Evolutionary conservation across 805 yeast genomes (phyloP), one percentile per base, ranked within the genome.

Genomic region (Nakazawaea wickerhamii): DNA sequence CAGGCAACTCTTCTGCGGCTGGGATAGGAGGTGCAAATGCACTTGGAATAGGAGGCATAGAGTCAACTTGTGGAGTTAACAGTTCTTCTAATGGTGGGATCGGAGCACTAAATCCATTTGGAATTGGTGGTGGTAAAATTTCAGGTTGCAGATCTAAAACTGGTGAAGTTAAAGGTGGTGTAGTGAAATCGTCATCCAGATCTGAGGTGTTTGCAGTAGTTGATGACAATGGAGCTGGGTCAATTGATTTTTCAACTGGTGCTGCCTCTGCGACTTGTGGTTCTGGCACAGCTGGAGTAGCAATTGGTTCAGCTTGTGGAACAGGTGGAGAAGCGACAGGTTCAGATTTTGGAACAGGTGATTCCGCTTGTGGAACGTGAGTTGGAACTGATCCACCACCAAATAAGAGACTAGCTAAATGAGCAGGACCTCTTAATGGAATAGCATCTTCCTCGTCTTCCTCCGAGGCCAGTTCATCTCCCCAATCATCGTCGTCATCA

Each of bases 381-480:
- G 7, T 31, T 2, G 35, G 68, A 43, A 66, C 68, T 10, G 70
- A 57, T 67, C 68, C 65, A 4, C 78, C 79, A 1, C 74, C 73
- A 55, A 76, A 75, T 40, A 75, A 58, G 55, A 75, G 60, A 37
- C 70, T 71, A 1, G 81, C 81, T 40, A 76, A 60, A 40, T 74
- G 74, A 2, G 79, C 79, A 31, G 79, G 80, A 31, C 77, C 79
- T 43, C 71, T 67, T 17, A 52, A 49, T 60, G 78, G 54, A 28
- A 43, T 38, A 51, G 69, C 41, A 38, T 74, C 80, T 40, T 72
- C 77, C 11, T 73, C 75, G 11, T 65, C 65, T 36, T 57, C 59
- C 15, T 64, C 69, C 20, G 59, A 65, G 58, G 43, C 60, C 55
- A 23, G 62, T 51, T 37, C 42, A 3, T 53, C 63, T 11, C 45